phyloP scores from a whole-genome alignment of 1,139 yeast species.

The Suhomyces wounanorum region DNA sequence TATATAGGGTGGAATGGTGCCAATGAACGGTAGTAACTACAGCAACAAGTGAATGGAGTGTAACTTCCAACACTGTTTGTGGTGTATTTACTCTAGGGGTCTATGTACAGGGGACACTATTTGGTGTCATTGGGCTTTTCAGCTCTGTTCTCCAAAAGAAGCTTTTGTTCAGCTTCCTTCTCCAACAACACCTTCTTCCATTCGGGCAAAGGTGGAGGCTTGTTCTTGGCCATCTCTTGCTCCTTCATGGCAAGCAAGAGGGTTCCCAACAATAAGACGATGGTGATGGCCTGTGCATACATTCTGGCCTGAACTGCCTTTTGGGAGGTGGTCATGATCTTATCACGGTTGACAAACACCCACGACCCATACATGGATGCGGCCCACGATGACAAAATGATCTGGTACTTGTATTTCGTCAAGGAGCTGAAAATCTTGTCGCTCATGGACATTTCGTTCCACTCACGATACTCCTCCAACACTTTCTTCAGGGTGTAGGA shows the following conservation, averaged over 20 bases:
- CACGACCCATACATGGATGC: slow-evolving; percentile 84
- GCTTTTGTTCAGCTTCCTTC: slow-evolving; percentile 27
- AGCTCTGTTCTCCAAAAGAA: not conserved
- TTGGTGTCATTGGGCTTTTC: not conserved
- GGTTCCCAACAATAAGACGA: slow-evolving; percentile 61
- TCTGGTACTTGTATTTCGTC: slow-evolving; percentile 66
- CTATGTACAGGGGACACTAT: slow-evolving; percentile 3
- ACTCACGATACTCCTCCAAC: slow-evolving; percentile 24
- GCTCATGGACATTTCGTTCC: slow-evolving; percentile 20
- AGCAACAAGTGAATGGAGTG: no score
- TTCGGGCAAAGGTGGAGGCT: slow-evolving; percentile 42
- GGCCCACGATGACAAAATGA: slow-evolving; percentile 82
- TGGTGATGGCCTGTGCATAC: slow-evolving; percentile 85
- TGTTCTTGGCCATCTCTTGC: slow-evolving; percentile 44
- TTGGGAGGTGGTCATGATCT: slow-evolving; percentile 75
- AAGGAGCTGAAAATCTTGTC: slow-evolving; percentile 41
- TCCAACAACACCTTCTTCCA: slow-evolving; percentile 36
- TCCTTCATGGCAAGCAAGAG: slow-evolving; percentile 66
- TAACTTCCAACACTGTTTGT: not conserved
- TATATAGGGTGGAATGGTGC: no score
- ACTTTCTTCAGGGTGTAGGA: slow-evolving; percentile 28
- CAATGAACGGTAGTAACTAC: not conserved
- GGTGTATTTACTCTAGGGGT: not conserved
- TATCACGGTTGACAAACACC: slow-evolving; percentile 73
- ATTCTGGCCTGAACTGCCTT: slow-evolving; percentile 91